A percentile compares a stretch with the other conserved stretches of the same genome.
These are phyloP conservation scores for Conringia planisiliqua DNA, from an alignment of 345 rosid species.

Conservation along the genomic window DNA sequence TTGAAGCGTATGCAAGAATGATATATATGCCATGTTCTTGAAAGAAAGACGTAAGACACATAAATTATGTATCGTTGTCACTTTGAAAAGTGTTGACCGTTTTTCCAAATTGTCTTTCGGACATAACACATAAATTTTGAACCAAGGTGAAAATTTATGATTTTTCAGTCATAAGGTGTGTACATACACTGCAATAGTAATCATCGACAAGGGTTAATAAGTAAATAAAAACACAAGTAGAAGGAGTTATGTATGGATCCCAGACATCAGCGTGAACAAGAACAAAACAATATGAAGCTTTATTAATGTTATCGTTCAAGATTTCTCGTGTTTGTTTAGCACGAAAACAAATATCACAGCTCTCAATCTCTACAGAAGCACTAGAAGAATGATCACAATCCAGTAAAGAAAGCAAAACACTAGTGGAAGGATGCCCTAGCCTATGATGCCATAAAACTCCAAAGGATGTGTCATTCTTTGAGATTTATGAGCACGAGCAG, in stretches of 20 bases:
- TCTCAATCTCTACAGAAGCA: background rate
- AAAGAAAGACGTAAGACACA: background rate
- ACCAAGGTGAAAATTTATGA: background rate
- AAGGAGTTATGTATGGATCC: background rate
- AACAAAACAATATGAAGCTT: background rate
- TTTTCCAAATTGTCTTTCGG: background rate
- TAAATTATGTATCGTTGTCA: background rate
- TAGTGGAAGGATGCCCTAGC: background rate
- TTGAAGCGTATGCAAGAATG: background rate
- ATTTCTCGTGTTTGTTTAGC: background rate
- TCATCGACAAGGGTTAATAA: background rate
- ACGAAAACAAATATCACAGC: background rate
- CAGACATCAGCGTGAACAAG: background rate
- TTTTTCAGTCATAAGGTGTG: background rate
- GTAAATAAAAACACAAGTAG: background rate
- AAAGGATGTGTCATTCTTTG: fast-evolving
- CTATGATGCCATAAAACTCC: background rate
- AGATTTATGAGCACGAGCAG: background rate
- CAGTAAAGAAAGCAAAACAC: background rate
- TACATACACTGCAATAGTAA: background rate
- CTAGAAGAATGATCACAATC: background rate
- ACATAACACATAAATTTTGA: background rate
- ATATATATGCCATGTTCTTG: background rate
- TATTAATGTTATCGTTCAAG: background rate
- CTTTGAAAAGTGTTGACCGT: background rate